phyloP scores from a whole-genome alignment of 2,329 filamentous ascomycete genomes.

The Cladophialophora bantiana region DNA sequence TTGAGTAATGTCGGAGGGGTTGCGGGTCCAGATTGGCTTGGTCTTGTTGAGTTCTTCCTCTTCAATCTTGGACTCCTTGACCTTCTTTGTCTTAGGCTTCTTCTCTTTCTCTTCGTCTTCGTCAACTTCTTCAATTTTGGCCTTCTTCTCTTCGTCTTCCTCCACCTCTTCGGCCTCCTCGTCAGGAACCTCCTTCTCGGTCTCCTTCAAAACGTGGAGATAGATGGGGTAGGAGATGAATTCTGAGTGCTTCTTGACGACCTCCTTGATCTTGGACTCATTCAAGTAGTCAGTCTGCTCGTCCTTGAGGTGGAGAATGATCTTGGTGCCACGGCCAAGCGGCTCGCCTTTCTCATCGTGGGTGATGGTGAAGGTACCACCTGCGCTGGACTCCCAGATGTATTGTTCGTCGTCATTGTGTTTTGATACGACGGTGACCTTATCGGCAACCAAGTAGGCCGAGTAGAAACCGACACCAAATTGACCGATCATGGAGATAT shows the following conservation, averaged over 20 bases:
- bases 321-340: conserved; percentile 94
- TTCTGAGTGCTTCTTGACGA: conserved; percentile 99
- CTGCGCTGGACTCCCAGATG: conserved; percentile 97
- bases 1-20: conserved; percentile 90
- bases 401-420: conserved; percentile 99
- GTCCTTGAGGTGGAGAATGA: conserved; percentile 98
- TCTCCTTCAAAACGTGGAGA: conserved; percentile 99
- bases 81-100: conserved; percentile 97
- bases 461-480: conserved; percentile 99
- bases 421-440: conserved; percentile 94
- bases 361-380: conserved; percentile 93
- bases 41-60: conserved; percentile 99
- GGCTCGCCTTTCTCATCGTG: conserved; percentile 89
- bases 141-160: conserved; percentile 85
- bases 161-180: conserved; percentile 84
- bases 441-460: conserved; percentile 98
- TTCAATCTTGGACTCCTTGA: conserved; percentile 98
- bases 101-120: conserved; percentile 84
- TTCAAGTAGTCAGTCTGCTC: conserved; percentile 98
- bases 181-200: conserved; percentile 96
- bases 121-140: conserved; percentile 91
- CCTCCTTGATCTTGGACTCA: conserved; percentile 99
- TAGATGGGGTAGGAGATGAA: conserved; percentile 99
- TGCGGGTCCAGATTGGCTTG: conserved; percentile 99
- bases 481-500: conserved; percentile 99